phyloP scores from a whole-genome alignment of 2,329 filamentous ascomycete genomes.

The Penicillium sumatraense region DNA sequence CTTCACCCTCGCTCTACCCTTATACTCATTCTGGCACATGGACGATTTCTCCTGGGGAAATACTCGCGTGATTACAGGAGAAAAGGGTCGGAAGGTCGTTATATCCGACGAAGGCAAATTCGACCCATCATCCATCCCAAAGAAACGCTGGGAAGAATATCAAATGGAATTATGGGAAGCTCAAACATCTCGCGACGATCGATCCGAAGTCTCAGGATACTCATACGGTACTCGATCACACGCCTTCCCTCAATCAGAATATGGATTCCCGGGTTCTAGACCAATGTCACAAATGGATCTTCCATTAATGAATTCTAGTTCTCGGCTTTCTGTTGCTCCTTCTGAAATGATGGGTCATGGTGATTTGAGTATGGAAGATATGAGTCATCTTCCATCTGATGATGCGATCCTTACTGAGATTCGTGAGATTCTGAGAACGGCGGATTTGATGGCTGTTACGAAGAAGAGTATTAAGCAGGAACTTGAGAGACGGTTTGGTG shows the following conservation, averaged over 20 bases:
- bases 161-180: slow-evolving; percentile 97
- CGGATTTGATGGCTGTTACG: slow-evolving; percentile 95
- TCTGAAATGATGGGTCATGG: slow-evolving; percentile 74
- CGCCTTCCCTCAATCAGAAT: slow-evolving; percentile 68
- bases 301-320: slow-evolving; percentile 54
- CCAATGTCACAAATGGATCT: slow-evolving; percentile 65
- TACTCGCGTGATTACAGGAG: slow-evolving; percentile 93
- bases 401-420: slow-evolving; percentile 93
- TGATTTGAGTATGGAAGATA: slow-evolving; percentile 76
- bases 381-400: slow-evolving; percentile 79
- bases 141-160: slow-evolving; percentile 99
- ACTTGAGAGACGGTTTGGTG: slow-evolving; percentile 86
- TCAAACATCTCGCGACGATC: slow-evolving; percentile 81
- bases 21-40: slow-evolving; percentile 99
- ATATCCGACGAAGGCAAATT: slow-evolving; percentile 98
- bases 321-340: slow-evolving; percentile 79
- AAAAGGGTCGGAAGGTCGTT: slow-evolving; percentile 88
- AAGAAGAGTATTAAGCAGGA: slow-evolving; percentile 98
- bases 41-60: slow-evolving; percentile 99
- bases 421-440: slow-evolving; percentile 85
- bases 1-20: slow-evolving; percentile 84
- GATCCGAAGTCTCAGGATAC: slow-evolving; percentile 88
- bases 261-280: slow-evolving; percentile 67
- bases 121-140: slow-evolving; percentile 86
- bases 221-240: slow-evolving; percentile 88